Percentiles rank a stretch among this genome's conserved stretches.
Conservation (phyloP, 2,329 filamentous ascomycete genomes). For the Xylaria sp. region DNA sequence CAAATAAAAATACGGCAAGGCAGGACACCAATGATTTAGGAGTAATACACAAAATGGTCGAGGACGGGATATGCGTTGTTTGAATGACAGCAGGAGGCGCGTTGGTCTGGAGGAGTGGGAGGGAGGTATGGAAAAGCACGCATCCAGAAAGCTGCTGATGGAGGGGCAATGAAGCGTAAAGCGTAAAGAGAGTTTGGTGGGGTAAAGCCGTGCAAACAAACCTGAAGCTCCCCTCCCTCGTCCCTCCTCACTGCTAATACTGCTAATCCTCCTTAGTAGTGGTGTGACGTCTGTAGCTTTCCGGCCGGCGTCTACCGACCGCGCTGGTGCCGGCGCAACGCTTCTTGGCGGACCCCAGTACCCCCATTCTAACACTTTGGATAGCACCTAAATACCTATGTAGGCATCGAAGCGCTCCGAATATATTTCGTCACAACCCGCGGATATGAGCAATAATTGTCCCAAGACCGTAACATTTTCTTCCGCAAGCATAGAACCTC, state of each 20-base stretch:
- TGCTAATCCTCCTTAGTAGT: too few species aligned
- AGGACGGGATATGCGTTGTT: constrained; percentile 32
- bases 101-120: constrained; percentile 34
- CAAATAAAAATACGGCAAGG: constrained; percentile 18
- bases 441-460: constrained; percentile 3
- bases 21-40: constrained; percentile 32
- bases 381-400: too few species aligned
- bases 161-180: constrained; percentile 38
- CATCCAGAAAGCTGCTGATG: constrained; percentile 40
- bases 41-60: constrained; percentile 14
- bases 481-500: constrained; percentile 25
- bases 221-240: constrained; percentile 21
- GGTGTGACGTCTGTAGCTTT: constrained; percentile 29
- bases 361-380: too few species aligned
- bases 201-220: constrained; percentile 31
- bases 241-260: too few species aligned
- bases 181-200: constrained; percentile 35
- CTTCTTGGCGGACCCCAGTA: constrained; percentile 14
- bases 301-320: constrained; percentile 24
- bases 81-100: constrained; percentile 32
- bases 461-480: constrained; percentile 25
- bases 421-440: constrained; percentile 32
- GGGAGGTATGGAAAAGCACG: constrained; percentile 41
- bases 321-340: background rate
- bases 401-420: constrained; percentile 16